A percentile compares a stretch with the other conserved stretches of the same genome.
phyloP scores from a whole-genome alignment of 306 rosid species.

The Pyrus bretschneideri region DNA sequence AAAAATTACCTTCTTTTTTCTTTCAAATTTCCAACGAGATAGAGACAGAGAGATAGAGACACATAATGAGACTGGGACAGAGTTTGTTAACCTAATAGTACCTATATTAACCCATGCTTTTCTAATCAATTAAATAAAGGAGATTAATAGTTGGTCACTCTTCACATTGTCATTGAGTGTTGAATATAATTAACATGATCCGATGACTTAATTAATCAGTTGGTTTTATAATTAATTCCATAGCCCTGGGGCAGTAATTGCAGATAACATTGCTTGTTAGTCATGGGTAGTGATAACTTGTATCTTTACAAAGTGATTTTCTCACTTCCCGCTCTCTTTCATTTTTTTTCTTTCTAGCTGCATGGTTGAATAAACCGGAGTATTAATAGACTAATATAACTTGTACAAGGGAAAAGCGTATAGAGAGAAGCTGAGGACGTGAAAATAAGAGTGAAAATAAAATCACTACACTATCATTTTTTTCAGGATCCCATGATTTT shows the following conservation, averaged over 20 bases:
- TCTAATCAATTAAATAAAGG: neutral
- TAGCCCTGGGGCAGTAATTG: neutral
- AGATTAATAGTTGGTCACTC: neutral
- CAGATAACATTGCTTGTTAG: neutral
- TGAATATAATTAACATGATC: neutral
- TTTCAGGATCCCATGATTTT: neutral
- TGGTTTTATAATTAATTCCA: neutral
- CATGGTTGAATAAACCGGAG: neutral
- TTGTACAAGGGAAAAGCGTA: no score
- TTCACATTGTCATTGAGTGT: neutral
- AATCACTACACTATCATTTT: neutral
- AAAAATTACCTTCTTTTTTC: neutral
- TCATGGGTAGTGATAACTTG: neutral
- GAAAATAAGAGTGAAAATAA: neutral
- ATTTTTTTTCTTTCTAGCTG: neutral
- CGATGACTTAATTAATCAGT: neutral
- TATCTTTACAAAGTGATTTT: neutral
- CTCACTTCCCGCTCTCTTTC: neutral
- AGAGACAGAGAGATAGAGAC: no score
- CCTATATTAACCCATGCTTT: neutral
- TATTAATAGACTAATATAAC: no score
- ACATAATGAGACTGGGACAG: neutral
- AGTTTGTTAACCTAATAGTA: constrained; percentile 8
- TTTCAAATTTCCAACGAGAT: neutral
- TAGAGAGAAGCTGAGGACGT: neutral